Conservation (phyloP, 1,284 basidiomycete species). For the Pholiota adiposa region DNA sequence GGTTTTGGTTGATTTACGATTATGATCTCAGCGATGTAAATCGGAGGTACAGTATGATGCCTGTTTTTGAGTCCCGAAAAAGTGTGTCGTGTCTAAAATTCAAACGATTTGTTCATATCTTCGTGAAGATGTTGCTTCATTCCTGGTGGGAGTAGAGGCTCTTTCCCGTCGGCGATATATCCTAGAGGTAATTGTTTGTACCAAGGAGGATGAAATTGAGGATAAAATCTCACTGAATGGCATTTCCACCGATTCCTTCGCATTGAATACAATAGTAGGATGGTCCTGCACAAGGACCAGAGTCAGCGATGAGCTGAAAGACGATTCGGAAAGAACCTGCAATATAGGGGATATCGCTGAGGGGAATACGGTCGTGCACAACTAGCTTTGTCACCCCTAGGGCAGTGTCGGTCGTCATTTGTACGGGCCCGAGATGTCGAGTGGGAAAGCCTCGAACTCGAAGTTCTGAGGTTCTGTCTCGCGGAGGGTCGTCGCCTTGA, state of each 20-base stretch:
- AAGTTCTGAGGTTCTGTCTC: conserved; percentile 88
- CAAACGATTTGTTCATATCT: conserved; percentile 87
- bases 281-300: conserved; percentile 63
- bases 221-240: conserved; percentile 74
- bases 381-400: conserved; percentile 91
- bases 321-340: conserved; percentile 40
- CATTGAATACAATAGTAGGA: conserved; percentile 86
- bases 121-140: conserved; percentile 86
- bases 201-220: not conserved
- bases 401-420: conserved; percentile 99
- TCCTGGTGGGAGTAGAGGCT: conserved; percentile 84
- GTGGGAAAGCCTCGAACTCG: conserved; percentile 86
- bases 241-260: conserved; percentile 90
- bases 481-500: conserved; percentile 87
- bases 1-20: too few relatives aligned
- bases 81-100: conserved; percentile 49
- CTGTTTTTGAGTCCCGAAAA: too few relatives aligned
- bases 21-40: too few relatives aligned
- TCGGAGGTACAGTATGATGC: too few relatives aligned
- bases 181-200: conserved; percentile 38
- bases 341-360: conserved; percentile 76
- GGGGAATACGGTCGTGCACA: conserved; percentile 75
- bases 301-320: not conserved
- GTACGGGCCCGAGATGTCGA: conserved; percentile 81
- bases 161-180: conserved; percentile 58